Conservation (phyloP, 129 eudicot genomes). For the Oenanthe sinensis region DNA sequence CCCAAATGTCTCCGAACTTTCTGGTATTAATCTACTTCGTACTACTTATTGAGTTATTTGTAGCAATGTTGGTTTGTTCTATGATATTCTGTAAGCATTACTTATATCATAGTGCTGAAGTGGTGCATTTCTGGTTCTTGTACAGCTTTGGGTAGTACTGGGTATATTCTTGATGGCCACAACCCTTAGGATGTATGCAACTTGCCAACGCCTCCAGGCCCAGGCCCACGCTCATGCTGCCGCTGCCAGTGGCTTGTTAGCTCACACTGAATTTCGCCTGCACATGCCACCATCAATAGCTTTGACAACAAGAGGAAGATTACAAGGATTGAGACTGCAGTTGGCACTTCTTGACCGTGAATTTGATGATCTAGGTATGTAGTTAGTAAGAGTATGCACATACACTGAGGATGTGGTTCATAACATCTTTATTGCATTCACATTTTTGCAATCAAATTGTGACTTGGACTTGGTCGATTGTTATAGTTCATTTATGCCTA, state of each 20-base stretch:
- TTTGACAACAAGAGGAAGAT: slow-evolving; percentile 29
- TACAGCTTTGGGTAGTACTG: slow-evolving; percentile 32
- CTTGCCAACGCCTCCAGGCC: slow-evolving; percentile 35
- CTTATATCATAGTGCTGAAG: not conserved
- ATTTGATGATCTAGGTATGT: slow-evolving; percentile 31
- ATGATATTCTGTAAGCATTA: not conserved
- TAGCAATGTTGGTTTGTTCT: not conserved
- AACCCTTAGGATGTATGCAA: slow-evolving; percentile 33
- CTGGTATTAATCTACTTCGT: slow-evolving; percentile 18
- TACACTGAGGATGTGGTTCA: not conserved
- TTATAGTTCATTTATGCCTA: not conserved
- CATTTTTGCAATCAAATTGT: not conserved
- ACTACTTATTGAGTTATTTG: not conserved
- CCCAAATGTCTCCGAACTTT: slow-evolving; percentile 32
- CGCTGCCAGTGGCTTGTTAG: slow-evolving; percentile 30
- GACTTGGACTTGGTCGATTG: not conserved
- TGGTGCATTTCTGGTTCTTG: not conserved
- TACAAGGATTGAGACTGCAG: slow-evolving; percentile 32
- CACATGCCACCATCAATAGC: slow-evolving; percentile 37
- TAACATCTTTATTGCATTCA: not conserved
- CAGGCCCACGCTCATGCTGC: slow-evolving; percentile 35
- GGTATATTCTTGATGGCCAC: slow-evolving; percentile 30
- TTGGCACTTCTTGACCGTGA: slow-evolving; percentile 37
- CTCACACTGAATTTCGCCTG: slow-evolving; percentile 29
- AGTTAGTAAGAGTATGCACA: not conserved